Base-by-base conservation (phyloP, 805 yeast species). In the Saturnispora besseyi region DNA sequence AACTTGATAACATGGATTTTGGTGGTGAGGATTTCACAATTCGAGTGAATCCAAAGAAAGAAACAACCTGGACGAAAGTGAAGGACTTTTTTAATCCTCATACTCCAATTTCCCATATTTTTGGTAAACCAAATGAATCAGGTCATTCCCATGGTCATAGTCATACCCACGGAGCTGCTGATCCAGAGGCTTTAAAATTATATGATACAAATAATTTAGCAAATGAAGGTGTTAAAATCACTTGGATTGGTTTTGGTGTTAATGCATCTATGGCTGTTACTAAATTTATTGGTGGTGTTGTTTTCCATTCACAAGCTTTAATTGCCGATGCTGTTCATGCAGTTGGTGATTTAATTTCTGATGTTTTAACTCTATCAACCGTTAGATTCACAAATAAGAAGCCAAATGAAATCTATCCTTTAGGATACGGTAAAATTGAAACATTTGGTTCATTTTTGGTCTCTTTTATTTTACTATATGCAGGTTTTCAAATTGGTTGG, bases 261-360 rank as follows among this genome's bases (percentile, higher is more conserved):
- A 93, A 93, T 62, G 79, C 87, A 11, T 81, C 85, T 12, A 82
- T 93, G 83, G 97, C 96, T 0, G 70, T 78, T 2, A 82, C 90
- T 31, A 93, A 93, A 64, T 90, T 89, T 28, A 66, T 81, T 22
- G 98, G 98, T 30, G 99, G 99, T 7, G 72, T 87, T 15, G 81
- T 81, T 36, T 93, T 93, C 76, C 96, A 93, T 65, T 93, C 99
- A 0, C 96, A 90, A 64, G 90, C 97, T 2, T 75, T 93, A 50
- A 64, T 90, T 45, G 99, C 99, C 1, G 99, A 93, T 66, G 90
- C 97, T 1, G 82, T 89, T 29, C 99, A 93, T 68, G 91, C 98
- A 0, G 74, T 87, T 21, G 82, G 95, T 44, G 99, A 93, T 66
- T 72, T 91, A 69, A 77, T 93, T 13, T 86, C 96, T 8, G 99